These are phyloP conservation scores for Dunaliella primolecta DNA, from an alignment of 139 green algal genomes.

Conservation along the genomic window DNA sequence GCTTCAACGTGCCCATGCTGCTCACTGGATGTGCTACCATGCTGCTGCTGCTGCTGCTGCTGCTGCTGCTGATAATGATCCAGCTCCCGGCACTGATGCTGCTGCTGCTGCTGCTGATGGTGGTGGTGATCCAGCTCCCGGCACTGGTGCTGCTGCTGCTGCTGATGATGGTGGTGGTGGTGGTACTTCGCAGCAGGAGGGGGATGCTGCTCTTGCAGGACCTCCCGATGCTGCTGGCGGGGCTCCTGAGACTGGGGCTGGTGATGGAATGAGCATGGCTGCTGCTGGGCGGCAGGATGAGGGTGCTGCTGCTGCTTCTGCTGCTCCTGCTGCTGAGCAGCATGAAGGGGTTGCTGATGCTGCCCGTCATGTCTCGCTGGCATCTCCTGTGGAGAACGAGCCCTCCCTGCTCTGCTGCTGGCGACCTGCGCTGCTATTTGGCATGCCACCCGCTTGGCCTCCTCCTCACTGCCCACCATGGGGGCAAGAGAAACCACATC, in stretches of 20 bases:
- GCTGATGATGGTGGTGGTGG: too few species aligned
- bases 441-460: constrained; percentile 9
- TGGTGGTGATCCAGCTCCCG: too few species aligned
- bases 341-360: background rate
- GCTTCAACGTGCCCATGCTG: too few species aligned
- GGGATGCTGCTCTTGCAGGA: too few species aligned
- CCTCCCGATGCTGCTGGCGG: background rate
- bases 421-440: background rate
- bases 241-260: background rate
- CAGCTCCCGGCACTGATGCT: too few species aligned
- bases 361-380: background rate
- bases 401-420: background rate
- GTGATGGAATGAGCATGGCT: background rate
- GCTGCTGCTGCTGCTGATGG: too few species aligned
- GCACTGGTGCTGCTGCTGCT: too few species aligned
- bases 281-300: background rate
- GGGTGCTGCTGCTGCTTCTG: background rate
- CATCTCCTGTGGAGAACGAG: too few species aligned
- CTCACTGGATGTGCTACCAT: too few species aligned
- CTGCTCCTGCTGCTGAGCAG: background rate
- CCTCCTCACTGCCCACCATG: background rate
- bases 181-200: too few species aligned
- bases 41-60: too few species aligned
- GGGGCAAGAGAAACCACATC: constrained; percentile 9
- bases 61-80: too few species aligned